phyloP scores from a whole-genome alignment of 106 monocot genomes.

The Alisma plantagoaquatica region DNA sequence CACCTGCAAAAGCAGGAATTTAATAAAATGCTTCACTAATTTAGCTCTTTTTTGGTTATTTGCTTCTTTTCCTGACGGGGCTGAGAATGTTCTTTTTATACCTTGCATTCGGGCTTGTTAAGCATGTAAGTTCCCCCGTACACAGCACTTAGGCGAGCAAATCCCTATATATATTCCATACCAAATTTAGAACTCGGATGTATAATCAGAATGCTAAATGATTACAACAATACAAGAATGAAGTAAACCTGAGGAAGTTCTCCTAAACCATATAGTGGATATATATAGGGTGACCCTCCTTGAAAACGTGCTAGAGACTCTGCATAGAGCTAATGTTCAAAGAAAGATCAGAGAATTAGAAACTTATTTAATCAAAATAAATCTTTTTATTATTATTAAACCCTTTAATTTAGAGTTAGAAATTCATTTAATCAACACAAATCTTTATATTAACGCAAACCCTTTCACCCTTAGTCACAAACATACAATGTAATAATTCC shows the following conservation, averaged over 20 bases:
- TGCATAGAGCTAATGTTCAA: conserved; percentile 50
- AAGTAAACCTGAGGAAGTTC: conserved; percentile 76
- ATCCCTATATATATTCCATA: conserved; percentile 27
- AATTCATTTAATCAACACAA: too few relatives aligned
- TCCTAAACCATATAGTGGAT: conserved; percentile 72
- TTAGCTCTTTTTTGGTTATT: neutral
- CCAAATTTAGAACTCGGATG: too few relatives aligned
- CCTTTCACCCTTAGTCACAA: too few relatives aligned
- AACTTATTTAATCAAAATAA: neutral
- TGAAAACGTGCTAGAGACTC: conserved; percentile 76
- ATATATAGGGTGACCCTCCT: conserved; percentile 84
- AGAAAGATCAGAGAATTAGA: neutral
- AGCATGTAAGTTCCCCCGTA: conserved; percentile 96
- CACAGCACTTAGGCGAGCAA: conserved; percentile 88
- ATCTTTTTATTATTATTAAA: neutral
- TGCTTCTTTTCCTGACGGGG: neutral
- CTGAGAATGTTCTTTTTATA: conserved; percentile 5
- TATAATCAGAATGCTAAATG: neutral
- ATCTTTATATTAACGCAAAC: too few relatives aligned
- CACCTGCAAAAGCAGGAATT: conserved; percentile 27
- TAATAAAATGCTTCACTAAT: neutral
- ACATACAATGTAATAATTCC: too few relatives aligned
- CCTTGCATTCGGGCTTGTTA: conserved; percentile 89
- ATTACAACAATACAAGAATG: conserved; percentile 3
- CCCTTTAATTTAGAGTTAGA: neutral